Evolutionary conservation across 108 stramenopile genomes (phyloP), one percentile per base, ranked within the genome.

Genomic region (Parmales sp.): DNA sequence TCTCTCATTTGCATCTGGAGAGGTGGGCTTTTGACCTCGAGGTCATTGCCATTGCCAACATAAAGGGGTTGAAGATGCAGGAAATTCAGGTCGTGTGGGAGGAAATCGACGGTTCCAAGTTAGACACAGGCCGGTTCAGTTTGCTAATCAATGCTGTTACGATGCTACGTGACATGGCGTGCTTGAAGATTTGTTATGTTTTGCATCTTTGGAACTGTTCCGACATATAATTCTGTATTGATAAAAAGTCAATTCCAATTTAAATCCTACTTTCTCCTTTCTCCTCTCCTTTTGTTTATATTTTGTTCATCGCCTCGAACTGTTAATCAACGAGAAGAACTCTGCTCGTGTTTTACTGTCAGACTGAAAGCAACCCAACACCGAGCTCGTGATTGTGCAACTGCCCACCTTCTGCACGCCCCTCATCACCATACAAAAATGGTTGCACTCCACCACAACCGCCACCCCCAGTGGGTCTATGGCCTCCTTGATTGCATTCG

Each of bases 381-480:
- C 90, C 43, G 87, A 86, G 64, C 86, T 90, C 7, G 97, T 98
- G 28, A 91, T 81, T 6, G 97, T 98, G 22, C 65, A 78, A 7
- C 94, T 86, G 8, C 89, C 91, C 1, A 85, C 80, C 69, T 96
- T 95, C 70, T 95, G 88, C 18, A 96, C 97, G 25, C 97, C 97
- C 51, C 97, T 82, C 93, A 96, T 95, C 11, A 90, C 88, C 97
- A 98, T 98, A 84, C 97, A 98, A 76, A 98, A 92, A 81, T 98
- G 97, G 18, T 75, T 75, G 73, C 91, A 89, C 80, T 98, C 97
- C 23, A 95, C 76, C 48, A 97, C 90, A n/a, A 99, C 98, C n/a
- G 83, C 95, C 4, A 99, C 98, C 16, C 96, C 98, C 44, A 92
- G 70, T 22, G 98, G 95, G 51, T 88, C 67, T 11, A 96, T 81